Evolutionary conservation across 768 basidiomycete species (phyloP).

Genomic region (Saitozyma podzolica): DNA sequence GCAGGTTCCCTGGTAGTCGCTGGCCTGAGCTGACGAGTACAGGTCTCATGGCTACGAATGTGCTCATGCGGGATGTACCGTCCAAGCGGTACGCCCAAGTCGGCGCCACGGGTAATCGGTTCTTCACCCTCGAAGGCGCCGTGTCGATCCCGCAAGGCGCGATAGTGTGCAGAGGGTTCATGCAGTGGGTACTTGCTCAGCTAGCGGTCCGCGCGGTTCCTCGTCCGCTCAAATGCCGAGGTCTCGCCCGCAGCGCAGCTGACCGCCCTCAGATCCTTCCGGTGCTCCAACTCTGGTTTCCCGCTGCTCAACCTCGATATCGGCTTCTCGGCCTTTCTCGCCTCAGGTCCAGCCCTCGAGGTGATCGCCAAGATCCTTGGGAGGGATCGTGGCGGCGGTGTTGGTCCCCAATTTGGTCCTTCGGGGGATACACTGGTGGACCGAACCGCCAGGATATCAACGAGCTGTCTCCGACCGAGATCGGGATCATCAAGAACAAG

Average conservation of each 20-base stretch:
- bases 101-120: conserved; percentile 49
- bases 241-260: background rate
- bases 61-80: conserved; percentile 48
- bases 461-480: conserved; percentile 18
- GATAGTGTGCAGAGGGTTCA: conserved; percentile 51
- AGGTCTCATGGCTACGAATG: conserved; percentile 51
- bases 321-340: conserved; percentile 50
- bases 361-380: conserved; percentile 45
- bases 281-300: conserved; percentile 42
- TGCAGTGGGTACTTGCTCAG: conserved; percentile 33
- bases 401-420: conserved; percentile 9
- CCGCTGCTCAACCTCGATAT: conserved; percentile 51
- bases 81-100: conserved; percentile 41
- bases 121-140: conserved; percentile 44
- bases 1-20: background rate
- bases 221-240: background rate
- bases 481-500: conserved; percentile 30
- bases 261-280: conserved; percentile 38
- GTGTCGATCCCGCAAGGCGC: conserved; percentile 46
- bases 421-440: conserved; percentile 20
- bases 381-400: conserved; percentile 17
- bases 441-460: conserved; percentile 11
- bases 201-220: background rate
- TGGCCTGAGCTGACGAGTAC: background rate
- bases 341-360: conserved; percentile 44